phyloP scores from a whole-genome alignment of 352 stramenopile genomes.

The Phytophthora crassamura region DNA sequence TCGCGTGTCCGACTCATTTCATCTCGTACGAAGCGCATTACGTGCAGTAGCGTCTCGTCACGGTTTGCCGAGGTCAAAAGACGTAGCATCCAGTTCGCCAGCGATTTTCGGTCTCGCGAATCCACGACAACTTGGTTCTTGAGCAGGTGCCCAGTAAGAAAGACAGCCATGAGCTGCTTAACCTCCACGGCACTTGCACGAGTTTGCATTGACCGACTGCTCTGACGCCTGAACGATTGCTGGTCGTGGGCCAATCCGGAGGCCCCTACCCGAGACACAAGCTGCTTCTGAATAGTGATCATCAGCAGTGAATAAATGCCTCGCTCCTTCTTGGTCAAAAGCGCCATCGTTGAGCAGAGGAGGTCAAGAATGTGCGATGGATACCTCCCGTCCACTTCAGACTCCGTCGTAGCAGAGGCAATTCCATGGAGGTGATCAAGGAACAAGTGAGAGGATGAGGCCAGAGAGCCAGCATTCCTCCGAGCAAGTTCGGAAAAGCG shows the following conservation, averaged over 20 bases:
- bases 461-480: slow-evolving; percentile 45
- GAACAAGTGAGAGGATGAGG: slow-evolving; percentile 74
- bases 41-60: slow-evolving; percentile 70
- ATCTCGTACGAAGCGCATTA: slow-evolving; percentile 63
- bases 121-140: slow-evolving; percentile 62
- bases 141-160: slow-evolving; percentile 72
- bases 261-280: slow-evolving; percentile 49
- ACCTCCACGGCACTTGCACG: slow-evolving; percentile 48
- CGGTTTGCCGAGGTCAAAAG: slow-evolving; percentile 65
- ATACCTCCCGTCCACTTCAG: slow-evolving; percentile 43
- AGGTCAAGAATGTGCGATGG: slow-evolving; percentile 66
- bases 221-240: slow-evolving; percentile 31
- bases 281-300: slow-evolving; percentile 89
- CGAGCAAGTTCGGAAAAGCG: slow-evolving; percentile 54
- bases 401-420: slow-evolving; percentile 44
- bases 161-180: slow-evolving; percentile 84
- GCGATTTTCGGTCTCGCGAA: slow-evolving; percentile 59
- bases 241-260: slow-evolving; percentile 28
- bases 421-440: slow-evolving; percentile 83
- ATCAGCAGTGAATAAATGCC: slow-evolving; percentile 79
- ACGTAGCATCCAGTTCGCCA: slow-evolving; percentile 73
- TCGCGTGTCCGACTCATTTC: slow-evolving; percentile 41
- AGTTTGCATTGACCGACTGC: slow-evolving; percentile 17
- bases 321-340: slow-evolving; percentile 67
- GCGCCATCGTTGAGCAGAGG: slow-evolving; percentile 75